A percentile compares a stretch with the other conserved stretches of the same genome.
Conservation (phyloP, 2,329 filamentous ascomycete species). For the Canariomyces notabilis region DNA sequence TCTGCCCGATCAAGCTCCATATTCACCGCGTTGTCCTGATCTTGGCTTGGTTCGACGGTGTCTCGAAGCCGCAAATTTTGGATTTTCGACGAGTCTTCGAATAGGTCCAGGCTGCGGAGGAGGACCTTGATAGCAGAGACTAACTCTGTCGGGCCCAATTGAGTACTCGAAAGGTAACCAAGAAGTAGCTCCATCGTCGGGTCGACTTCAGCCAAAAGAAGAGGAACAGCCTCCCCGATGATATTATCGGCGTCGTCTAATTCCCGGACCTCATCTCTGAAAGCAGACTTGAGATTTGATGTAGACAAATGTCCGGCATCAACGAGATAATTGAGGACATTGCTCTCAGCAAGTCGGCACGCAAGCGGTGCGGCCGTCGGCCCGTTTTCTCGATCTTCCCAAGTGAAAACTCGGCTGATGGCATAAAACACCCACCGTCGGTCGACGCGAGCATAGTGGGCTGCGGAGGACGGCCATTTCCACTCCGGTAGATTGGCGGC, state of each 20-base stretch:
- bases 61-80: conserved; percentile 27
- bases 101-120: conserved; percentile 63
- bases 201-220: conserved; percentile 60
- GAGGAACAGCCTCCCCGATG: conserved; percentile 56
- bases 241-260: conserved; percentile 42
- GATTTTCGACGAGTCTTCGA: conserved; percentile 39
- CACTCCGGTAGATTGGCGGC: conserved; percentile 40
- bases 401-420: conserved; percentile 57
- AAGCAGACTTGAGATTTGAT: conserved; percentile 54
- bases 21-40: conserved; percentile 36
- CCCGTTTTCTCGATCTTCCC: conserved; percentile 43
- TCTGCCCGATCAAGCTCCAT: conserved; percentile 58
- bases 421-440: conserved; percentile 61
- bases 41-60: conserved; percentile 25
- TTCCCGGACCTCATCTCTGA: conserved; percentile 44
- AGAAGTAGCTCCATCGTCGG: conserved; percentile 62
- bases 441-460: conserved; percentile 52
- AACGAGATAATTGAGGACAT: conserved; percentile 54
- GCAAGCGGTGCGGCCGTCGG: conserved; percentile 36
- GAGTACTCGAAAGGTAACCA: conserved; percentile 59
- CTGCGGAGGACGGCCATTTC: conserved; percentile 42
- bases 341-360: conserved; percentile 46
- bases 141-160: conserved; percentile 61
- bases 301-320: conserved; percentile 56
- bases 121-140: conserved; percentile 60